Evolutionary conservation across 1,139 yeast genomes (phyloP).

Genomic region (Saccharomyces hybrid): DNA sequence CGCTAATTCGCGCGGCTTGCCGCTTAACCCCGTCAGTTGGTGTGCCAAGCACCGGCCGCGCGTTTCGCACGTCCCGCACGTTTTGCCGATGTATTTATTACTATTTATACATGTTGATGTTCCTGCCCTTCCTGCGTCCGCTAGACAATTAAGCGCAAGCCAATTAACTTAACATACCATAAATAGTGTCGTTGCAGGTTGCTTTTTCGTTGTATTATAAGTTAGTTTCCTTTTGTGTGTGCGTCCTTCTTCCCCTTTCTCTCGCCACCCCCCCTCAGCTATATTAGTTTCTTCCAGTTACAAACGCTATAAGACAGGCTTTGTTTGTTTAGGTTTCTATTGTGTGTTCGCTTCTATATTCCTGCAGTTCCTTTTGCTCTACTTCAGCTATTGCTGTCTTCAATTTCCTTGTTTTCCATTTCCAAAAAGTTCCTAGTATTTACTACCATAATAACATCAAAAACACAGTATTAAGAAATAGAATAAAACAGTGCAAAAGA

Average conservation of each 20-base stretch:
- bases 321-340: neutral
- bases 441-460: neutral
- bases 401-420: too few species aligned
- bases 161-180: neutral
- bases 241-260: neutral
- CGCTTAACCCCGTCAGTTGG: neutral
- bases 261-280: neutral
- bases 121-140: neutral
- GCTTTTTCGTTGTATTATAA: neutral
- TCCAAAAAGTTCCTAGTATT: neutral
- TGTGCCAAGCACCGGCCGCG: neutral
- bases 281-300: too few species aligned
- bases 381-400: too few species aligned
- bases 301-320: neutral
- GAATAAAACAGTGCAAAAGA: too few species aligned
- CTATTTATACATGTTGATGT: neutral
- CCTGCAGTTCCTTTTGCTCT: neutral
- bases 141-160: neutral
- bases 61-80: neutral
- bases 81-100: neutral
- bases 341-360: neutral
- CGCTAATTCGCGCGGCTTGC: constrained; percentile 1
- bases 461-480: too few species aligned
- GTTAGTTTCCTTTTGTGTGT: too few species aligned
- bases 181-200: too few species aligned